Evolutionary conservation across 1,284 basidiomycete species (phyloP), one percentile per base, ranked within the genome.

Genomic region (Moesziomyces sp.): DNA sequence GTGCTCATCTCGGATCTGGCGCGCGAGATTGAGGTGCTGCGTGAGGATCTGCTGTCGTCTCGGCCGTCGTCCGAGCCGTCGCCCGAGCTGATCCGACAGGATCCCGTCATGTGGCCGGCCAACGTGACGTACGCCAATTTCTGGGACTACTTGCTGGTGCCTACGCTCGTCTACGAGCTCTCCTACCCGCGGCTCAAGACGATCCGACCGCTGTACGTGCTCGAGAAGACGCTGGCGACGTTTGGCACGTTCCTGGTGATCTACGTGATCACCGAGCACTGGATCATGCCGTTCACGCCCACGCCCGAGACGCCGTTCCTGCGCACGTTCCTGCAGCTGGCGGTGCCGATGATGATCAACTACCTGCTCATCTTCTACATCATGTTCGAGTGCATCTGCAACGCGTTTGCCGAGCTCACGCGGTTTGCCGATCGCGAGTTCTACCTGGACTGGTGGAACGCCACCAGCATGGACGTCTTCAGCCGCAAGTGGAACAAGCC

Each of bases 371-470:
- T 84, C 53, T 84, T 84, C 62, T 84, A 83, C 65, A 77, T 84
- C 69, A 83, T 84, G 68, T 84, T 84, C 53, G 83, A 84, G 84
- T 97, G 95, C 81, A 94, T 98, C 63, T 96, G 93, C 86, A 96
- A 97, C 81, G 93, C 88, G 11, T 97, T 98, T 83, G 82, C 80
- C 3, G 96, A 98, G 85, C 53, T 82, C 8, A 84, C 83, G 2
- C 91, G 90, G 91, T 99, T 98, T 82, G 94, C 94, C 26, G 96
- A 99, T 84, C 88, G 96, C 45, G 92, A 94, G 77, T 98, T 98
- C 85, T 99, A 98, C 85, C 92, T 94, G 85, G 95, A 97, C 83
- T 97, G 94, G 83, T 98, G 96, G 96, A 99, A 98, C 86, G 93
- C 93, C 1, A 94, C 92, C 0, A 92, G 92, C 3, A 96, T 93